Conservation (phyloP, 2,329 filamentous ascomycete genomes). For the Arthroderma sp. region DNA sequence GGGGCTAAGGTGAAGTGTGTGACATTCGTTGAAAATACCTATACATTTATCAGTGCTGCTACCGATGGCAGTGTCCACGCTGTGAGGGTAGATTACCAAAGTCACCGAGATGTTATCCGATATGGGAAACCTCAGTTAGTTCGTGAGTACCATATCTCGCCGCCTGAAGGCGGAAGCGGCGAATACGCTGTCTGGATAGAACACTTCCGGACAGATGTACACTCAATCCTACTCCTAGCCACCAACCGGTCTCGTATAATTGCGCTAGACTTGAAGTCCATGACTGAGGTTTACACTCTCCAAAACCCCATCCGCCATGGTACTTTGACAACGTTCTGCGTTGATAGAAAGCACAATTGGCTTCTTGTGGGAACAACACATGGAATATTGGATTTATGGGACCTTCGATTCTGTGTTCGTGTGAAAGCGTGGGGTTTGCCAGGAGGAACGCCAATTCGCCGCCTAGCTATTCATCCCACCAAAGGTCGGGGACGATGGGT, state of each 20-base stretch:
- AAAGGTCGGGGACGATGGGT: slow-evolving; percentile 73
- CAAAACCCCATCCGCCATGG: slow-evolving; percentile 87
- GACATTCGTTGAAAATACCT: slow-evolving; percentile 85
- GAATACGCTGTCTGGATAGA: slow-evolving; percentile 85
- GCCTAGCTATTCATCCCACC: slow-evolving; percentile 64
- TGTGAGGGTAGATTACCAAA: slow-evolving; percentile 63
- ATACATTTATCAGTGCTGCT: slow-evolving; percentile 83
- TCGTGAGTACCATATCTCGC: slow-evolving; percentile 62
- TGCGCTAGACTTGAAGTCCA: slow-evolving; percentile 74
- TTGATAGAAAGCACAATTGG: slow-evolving; percentile 81
- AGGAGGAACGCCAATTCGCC: slow-evolving; percentile 66
- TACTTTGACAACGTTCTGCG: slow-evolving; percentile 77
- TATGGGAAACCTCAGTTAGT: slow-evolving; percentile 69
- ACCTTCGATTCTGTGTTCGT: slow-evolving; percentile 82
- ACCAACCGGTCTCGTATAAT: slow-evolving; percentile 77
- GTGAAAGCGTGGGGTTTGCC: slow-evolving; percentile 81
- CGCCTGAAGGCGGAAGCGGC: slow-evolving; percentile 29
- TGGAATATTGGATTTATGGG: slow-evolving; percentile 88
- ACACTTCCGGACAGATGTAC: slow-evolving; percentile 72
- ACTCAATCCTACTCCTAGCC: slow-evolving; percentile 71
- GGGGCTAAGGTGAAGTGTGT: slow-evolving; percentile 66
- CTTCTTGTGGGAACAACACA: slow-evolving; percentile 82
- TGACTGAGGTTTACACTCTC: slow-evolving; percentile 68
- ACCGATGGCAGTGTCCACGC: slow-evolving; percentile 84
- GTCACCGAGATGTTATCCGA: slow-evolving; percentile 47